These are phyloP conservation scores for Limonium bicolor DNA, from an alignment of 148 eudicot genomes.

Conservation along the genomic window DNA sequence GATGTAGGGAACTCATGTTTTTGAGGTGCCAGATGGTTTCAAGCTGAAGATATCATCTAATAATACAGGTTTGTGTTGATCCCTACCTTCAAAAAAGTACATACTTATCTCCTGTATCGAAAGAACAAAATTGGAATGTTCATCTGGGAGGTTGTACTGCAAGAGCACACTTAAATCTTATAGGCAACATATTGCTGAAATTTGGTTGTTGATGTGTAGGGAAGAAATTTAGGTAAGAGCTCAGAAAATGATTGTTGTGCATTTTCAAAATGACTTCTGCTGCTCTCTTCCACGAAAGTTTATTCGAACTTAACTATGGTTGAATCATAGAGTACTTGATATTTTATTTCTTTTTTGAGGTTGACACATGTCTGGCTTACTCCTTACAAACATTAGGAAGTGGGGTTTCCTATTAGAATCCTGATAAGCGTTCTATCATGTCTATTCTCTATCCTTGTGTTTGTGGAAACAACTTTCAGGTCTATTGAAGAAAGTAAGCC, in stretches of 20 bases:
- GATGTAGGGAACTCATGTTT: conserved; percentile 81
- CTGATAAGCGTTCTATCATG: background rate
- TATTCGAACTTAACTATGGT: too few relatives aligned
- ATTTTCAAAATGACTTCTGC: background rate
- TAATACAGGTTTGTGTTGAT: conserved; percentile 36
- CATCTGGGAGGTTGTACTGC: too few relatives aligned
- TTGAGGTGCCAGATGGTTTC: conserved; percentile 89
- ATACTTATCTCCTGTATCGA: background rate
- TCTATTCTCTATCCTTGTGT: background rate
- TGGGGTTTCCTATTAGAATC: too few relatives aligned
- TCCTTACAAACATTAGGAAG: too few relatives aligned
- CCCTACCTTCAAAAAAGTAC: background rate
- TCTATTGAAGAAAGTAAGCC: conserved; percentile 37
- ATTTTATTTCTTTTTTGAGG: too few relatives aligned
- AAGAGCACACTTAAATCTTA: too few relatives aligned
- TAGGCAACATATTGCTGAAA: background rate
- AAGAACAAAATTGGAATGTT: background rate
- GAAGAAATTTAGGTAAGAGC: background rate
- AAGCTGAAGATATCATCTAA: conserved; percentile 51
- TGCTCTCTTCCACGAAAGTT: too few relatives aligned
- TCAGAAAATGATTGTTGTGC: background rate
- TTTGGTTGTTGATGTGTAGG: background rate
- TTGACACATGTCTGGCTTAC: too few relatives aligned
- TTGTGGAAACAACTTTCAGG: too few relatives aligned
- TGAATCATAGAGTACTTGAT: too few relatives aligned